These are phyloP conservation scores for Euclidium syriacum DNA, from an alignment of 345 rosid species.

Conservation along the genomic window DNA sequence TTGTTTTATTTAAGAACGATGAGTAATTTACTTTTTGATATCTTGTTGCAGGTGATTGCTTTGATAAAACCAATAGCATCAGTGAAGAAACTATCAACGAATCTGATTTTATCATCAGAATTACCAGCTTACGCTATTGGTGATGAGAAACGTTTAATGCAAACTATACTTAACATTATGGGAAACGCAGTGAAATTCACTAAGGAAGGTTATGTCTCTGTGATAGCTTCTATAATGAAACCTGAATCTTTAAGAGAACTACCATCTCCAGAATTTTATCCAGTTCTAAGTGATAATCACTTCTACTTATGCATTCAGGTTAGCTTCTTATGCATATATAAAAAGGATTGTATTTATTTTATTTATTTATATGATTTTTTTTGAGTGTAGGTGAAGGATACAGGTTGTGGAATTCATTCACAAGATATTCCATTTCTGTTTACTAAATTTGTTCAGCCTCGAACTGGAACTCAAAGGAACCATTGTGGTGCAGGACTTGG, in stretches of 20 bases:
- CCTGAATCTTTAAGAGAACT: conserved; percentile 70
- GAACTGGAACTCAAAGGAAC: conserved; percentile 42
- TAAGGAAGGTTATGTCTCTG: conserved; percentile 71
- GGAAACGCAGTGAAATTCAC: conserved; percentile 98
- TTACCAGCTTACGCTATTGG: conserved; percentile 72
- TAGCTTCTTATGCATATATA: no score
- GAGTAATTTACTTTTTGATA: no score
- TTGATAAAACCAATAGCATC: conserved; percentile 80
- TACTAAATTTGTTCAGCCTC: conserved; percentile 59
- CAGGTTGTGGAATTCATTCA: conserved; percentile 76
- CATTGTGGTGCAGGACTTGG: conserved; percentile 74
- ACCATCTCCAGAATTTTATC: conserved; percentile 61
- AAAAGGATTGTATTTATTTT: no score
- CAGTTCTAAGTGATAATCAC: conserved; percentile 51
- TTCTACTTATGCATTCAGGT: conserved; percentile 86
- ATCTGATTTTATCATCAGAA: conserved; percentile 62
- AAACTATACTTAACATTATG: conserved; percentile 64
- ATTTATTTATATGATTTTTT: no score
- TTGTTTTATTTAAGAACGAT: not conserved
- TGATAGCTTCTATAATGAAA: conserved; percentile 67
- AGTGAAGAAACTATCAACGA: conserved; percentile 62
- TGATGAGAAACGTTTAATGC: conserved; percentile 86
- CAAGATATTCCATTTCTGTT: conserved; percentile 70
- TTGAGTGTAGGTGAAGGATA: conserved; percentile 66
- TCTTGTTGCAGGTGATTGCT: conserved; percentile 44